These are phyloP conservation scores for Colletotrichum scovillei DNA, from an alignment of 2,329 filamentous ascomycete species.

Conservation along the genomic window DNA sequence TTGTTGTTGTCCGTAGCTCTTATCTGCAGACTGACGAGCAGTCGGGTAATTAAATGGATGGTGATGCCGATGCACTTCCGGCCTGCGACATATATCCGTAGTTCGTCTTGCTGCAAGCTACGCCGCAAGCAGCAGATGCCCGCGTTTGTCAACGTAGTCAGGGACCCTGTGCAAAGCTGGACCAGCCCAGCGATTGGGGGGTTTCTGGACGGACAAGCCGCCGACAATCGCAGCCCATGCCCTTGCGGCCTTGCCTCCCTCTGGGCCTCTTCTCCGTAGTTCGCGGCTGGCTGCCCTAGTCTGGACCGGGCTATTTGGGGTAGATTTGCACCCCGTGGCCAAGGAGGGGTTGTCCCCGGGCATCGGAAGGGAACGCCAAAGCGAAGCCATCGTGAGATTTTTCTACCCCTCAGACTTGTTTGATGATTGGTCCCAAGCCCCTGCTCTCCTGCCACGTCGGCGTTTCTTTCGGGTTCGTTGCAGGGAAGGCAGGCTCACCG, in stretches of 20 bases:
- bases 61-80: not conserved
- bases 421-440: constrained; percentile 1
- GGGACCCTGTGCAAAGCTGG: not conserved
- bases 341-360: not conserved
- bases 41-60: not conserved
- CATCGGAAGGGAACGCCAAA: constrained; percentile 23
- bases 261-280: constrained; percentile 22
- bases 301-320: constrained; percentile 29
- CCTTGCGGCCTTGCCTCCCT: not conserved
- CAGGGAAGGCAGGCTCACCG: not conserved
- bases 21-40: not conserved
- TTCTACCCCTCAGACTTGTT: not conserved
- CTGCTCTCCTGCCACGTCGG: constrained; percentile 25
- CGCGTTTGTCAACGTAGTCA: constrained; percentile 12
- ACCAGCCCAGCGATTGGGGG: constrained; percentile 7
- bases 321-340: constrained; percentile 14
- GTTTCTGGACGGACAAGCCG: not conserved
- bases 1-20: not conserved
- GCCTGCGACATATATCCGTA: not conserved
- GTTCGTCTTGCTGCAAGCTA: constrained; percentile 17
- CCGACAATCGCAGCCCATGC: constrained; percentile 6
- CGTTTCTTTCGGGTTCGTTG: constrained; percentile 20
- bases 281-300: constrained; percentile 14
- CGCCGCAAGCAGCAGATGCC: constrained; percentile 15
- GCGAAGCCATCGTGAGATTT: constrained; percentile 35